Evolutionary conservation across 2,329 filamentous ascomycete genomes (phyloP).

Genomic region (Fusarium falciforme): DNA sequence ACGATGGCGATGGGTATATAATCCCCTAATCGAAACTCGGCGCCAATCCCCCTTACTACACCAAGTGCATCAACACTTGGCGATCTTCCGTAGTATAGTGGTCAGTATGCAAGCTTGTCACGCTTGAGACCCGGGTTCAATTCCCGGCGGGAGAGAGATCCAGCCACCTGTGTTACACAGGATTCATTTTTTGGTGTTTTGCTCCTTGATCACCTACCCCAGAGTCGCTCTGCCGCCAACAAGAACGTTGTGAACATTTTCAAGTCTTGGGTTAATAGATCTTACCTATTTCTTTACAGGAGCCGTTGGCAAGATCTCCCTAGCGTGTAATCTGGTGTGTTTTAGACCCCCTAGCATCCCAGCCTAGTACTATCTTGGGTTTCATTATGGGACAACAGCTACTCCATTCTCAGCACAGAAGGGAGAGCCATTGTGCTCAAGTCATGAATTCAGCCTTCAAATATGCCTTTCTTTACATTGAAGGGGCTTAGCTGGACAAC

Average conservation of each 20-base stretch:
- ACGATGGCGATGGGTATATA: too few species aligned
- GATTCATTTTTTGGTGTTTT: neutral
- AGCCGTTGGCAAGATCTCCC: neutral
- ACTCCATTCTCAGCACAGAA: neutral
- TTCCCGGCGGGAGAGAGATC: neutral
- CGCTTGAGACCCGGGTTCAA: neutral
- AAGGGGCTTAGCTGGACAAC: neutral
- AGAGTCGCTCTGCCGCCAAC: neutral
- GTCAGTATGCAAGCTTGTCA: neutral
- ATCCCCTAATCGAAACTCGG: too few species aligned
- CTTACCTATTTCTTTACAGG: neutral
- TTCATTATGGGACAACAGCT: neutral
- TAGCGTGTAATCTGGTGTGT: neutral
- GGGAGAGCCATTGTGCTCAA: neutral
- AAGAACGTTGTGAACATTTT: neutral
- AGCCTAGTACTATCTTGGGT: neutral
- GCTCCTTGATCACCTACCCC: neutral
- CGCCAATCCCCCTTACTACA: neutral
- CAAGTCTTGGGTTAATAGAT: neutral
- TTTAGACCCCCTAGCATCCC: neutral
- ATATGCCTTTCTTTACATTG: neutral
- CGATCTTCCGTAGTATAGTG: neutral
- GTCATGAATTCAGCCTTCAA: neutral
- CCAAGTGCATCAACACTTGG: neutral
- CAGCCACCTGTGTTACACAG: neutral